These are phyloP conservation scores for Apiotrichum mycotoxinovorans DNA, from an alignment of 1,284 basidiomycete species.

Conservation along the genomic window DNA sequence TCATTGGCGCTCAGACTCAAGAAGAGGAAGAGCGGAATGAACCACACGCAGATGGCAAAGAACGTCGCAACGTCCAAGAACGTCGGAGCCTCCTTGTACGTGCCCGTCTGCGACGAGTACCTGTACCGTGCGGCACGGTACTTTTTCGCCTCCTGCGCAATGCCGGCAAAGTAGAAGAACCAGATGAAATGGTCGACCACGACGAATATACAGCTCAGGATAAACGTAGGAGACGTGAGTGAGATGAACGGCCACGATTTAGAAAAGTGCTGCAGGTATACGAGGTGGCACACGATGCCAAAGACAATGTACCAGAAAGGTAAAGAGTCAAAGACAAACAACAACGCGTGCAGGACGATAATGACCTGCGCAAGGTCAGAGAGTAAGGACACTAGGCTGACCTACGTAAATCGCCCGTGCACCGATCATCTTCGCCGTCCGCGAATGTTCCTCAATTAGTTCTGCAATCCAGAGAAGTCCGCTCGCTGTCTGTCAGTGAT, in stretches of 20 bases:
- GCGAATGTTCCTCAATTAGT: conserved; percentile 87
- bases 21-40: conserved; percentile 84
- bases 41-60: conserved; percentile 68
- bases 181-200: conserved; percentile 86
- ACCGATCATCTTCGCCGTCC: conserved; percentile 70
- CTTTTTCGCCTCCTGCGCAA: conserved; percentile 56
- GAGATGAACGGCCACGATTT: conserved; percentile 82
- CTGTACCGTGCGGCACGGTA: conserved; percentile 36
- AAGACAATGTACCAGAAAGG: conserved; percentile 70
- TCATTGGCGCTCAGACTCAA: conserved; percentile 91
- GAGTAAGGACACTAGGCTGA: background rate
- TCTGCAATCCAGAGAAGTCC: conserved; percentile 89
- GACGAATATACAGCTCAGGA: conserved; percentile 76
- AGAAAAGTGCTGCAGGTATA: conserved; percentile 90
- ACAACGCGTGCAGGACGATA: conserved; percentile 68
- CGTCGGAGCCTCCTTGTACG: conserved; percentile 2
- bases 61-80: conserved; percentile 21
- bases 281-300: conserved; percentile 73
- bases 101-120: conserved; percentile 49
- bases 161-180: conserved; percentile 84
- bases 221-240: conserved; percentile 72
- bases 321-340: conserved; percentile 73
- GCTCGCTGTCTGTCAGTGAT: conserved; percentile 62
- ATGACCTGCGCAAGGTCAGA: conserved; percentile 62
- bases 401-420: conserved; percentile 79